Evolutionary conservation across 495 filamentous ascomycete species (phyloP), one percentile per base, ranked within the genome.

Genomic region (Niebla homalea): DNA sequence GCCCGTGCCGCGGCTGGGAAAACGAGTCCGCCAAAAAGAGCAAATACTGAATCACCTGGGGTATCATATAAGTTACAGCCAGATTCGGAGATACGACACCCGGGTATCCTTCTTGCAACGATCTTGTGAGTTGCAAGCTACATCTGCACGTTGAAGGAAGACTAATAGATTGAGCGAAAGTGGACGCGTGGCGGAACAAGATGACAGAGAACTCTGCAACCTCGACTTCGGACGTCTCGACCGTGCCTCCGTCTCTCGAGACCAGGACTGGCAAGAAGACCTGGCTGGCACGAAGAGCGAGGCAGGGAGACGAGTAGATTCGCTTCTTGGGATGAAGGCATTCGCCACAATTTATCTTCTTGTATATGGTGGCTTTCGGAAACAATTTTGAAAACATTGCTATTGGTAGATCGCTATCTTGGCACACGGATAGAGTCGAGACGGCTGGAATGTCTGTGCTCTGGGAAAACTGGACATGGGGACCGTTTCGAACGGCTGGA

Each of bases 121-220:
- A 71, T 89, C 88, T 56, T 69, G 90, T 96, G 70, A 80, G 89
- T 87, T 26, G 19, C 21, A 16, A 43, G 29, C 21, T 35, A 20
- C 40, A 35, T 15, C 29, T 12, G 46, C 32, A 5, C 35, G 2
- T 16, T 12, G 36, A 43, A 36, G 25, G 16, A 20, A 22, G 48
- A 42, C 36, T 48, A 44, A 44, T 21, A 19, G 20, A 14, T 20
- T 3, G 18, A 12, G 18, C n/a, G 38, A 52, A 57, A 97, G 90
- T 98, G 63, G 92, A 98, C 58, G 85, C 83, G 49, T 96, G 96
- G 64, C 78, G 92, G 32, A 93, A 88, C 60, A 98, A 96, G 70
- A 93, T 89, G 69, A 75, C 82, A 47, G 83, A 73, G 51, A 83
- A 82, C 39, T 87, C 92, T 71, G 71, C 89, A 46, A 76, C 72